Percentiles rank a stretch among this genome's conserved stretches.
Conservation (phyloP, 139 green algal genomes). For the Zygnema cylindricum region DNA sequence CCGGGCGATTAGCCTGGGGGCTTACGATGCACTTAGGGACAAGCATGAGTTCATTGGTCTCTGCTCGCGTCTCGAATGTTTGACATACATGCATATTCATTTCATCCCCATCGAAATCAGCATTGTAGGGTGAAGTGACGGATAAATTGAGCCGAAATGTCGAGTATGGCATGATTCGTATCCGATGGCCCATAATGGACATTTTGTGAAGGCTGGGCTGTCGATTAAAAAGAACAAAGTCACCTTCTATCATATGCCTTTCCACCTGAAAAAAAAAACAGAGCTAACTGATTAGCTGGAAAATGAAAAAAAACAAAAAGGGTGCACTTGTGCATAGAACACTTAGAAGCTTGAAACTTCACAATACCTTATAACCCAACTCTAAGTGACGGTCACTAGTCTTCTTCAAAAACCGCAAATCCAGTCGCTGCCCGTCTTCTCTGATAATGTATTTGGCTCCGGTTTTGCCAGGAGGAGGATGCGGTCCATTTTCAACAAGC, state of each 20-base stretch:
- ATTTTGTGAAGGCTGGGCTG: slow-evolving; percentile 99
- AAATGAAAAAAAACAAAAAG: no score
- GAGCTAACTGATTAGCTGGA: no score
- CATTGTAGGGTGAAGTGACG: slow-evolving; percentile 99
- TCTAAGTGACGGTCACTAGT: slow-evolving; percentile 78
- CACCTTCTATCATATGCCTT: slow-evolving; percentile 91
- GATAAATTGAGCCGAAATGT: slow-evolving; percentile 91
- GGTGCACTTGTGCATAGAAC: no score
- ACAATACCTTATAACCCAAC: slow-evolving; percentile 78
- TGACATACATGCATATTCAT: slow-evolving; percentile 99
- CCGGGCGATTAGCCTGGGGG: slow-evolving; percentile 91
- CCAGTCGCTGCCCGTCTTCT: slow-evolving; percentile 91
- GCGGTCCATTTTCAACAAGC: slow-evolving; percentile 94
- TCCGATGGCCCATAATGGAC: slow-evolving; percentile 98
- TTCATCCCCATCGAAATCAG: slow-evolving; percentile 99
- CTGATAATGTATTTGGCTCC: slow-evolving; percentile 96
- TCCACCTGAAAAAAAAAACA: slow-evolving; percentile 79
- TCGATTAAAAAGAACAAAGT: slow-evolving; percentile 99
- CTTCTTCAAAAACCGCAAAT: slow-evolving; percentile 83
- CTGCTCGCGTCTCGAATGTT: slow-evolving; percentile 88
- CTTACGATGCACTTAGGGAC: slow-evolving; percentile 97
- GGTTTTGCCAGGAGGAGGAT: slow-evolving; percentile 92
- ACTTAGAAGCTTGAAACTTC: no score
- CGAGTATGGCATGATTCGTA: slow-evolving; percentile 86
- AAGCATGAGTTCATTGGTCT: slow-evolving; percentile 95